Percentiles rank a stretch among this genome's conserved stretches.
phyloP scores from a whole-genome alignment of 805 yeast genomes.

The Kockiozyma suomiensis region DNA sequence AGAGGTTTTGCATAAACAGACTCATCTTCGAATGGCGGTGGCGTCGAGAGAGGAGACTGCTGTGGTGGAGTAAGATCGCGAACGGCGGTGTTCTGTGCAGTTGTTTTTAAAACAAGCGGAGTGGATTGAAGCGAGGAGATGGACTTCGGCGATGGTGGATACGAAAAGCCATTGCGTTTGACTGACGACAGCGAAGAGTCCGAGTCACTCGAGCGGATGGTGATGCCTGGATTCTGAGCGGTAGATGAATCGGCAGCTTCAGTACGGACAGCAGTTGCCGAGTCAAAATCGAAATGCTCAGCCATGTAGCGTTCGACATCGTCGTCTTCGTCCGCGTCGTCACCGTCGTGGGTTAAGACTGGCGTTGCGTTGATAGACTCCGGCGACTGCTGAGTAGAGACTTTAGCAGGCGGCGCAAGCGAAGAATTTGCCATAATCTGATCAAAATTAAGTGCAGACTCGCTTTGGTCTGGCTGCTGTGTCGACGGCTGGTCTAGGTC shows the following conservation, averaged over 20 bases:
- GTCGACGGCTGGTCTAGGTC: slow-evolving; percentile 12
- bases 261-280: slow-evolving; percentile 15
- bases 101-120: background rate
- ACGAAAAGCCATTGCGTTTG: slow-evolving; percentile 15
- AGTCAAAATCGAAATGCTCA: slow-evolving; percentile 31
- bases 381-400: background rate
- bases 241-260: background rate
- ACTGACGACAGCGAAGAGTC: slow-evolving; percentile 23
- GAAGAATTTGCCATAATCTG: background rate
- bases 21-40: slow-evolving; percentile 14
- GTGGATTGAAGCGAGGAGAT: slow-evolving; percentile 25
- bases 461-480: background rate
- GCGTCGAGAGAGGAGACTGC: slow-evolving; percentile 15
- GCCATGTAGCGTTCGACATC: slow-evolving; percentile 24
- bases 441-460: background rate
- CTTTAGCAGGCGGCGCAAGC: background rate
- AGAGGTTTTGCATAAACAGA: slow-evolving; percentile 18
- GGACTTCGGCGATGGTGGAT: slow-evolving; percentile 30
- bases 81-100: background rate
- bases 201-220: slow-evolving; percentile 23
- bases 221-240: background rate
- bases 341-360: slow-evolving; percentile 24
- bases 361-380: slow-evolving; percentile 23
- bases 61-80: slow-evolving; percentile 16
- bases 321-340: slow-evolving; percentile 22